Evolutionary conservation across 2,329 filamentous ascomycete species (phyloP).

Genomic region (Colletotrichum australisinense): DNA sequence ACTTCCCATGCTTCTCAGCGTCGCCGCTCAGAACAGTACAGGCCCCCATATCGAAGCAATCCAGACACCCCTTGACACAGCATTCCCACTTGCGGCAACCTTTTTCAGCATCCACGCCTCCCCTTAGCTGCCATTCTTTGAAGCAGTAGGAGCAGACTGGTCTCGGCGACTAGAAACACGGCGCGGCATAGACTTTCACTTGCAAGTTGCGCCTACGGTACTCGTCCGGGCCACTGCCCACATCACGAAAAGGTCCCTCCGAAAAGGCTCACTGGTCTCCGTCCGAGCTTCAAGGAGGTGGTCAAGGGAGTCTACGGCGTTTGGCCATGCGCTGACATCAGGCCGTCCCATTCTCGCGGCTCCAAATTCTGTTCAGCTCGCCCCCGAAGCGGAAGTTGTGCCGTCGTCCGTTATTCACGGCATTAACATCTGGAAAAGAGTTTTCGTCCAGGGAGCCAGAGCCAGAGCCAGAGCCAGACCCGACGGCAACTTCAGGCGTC

Average conservation of each 20-base stretch:
- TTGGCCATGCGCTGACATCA: conserved; percentile 20
- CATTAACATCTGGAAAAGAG: conserved; percentile 18
- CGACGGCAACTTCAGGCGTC: not conserved
- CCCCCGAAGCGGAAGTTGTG: conserved; percentile 19
- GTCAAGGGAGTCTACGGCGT: not conserved
- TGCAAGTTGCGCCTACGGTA: not conserved
- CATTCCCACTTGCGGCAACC: not conserved
- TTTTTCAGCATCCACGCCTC: not conserved
- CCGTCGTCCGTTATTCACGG: conserved; percentile 21
- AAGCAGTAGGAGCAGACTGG: not conserved
- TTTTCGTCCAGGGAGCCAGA: conserved; percentile 3
- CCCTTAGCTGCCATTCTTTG: not conserved
- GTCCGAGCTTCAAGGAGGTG: not conserved
- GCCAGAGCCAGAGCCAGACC: not conserved
- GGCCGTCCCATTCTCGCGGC: not conserved
- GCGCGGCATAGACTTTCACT: not conserved
- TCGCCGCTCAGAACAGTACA: not conserved
- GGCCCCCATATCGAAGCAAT: not conserved
- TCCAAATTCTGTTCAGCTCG: not conserved
- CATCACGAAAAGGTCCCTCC: conserved; percentile 21
- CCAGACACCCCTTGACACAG: not conserved
- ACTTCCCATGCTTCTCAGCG: not conserved
- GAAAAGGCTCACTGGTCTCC: not conserved
- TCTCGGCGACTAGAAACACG: not conserved
- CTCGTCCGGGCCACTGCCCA: conserved; percentile 11